Conservation (phyloP, 2,329 filamentous ascomycete species). For the Cercospora zeae-maydis region DNA sequence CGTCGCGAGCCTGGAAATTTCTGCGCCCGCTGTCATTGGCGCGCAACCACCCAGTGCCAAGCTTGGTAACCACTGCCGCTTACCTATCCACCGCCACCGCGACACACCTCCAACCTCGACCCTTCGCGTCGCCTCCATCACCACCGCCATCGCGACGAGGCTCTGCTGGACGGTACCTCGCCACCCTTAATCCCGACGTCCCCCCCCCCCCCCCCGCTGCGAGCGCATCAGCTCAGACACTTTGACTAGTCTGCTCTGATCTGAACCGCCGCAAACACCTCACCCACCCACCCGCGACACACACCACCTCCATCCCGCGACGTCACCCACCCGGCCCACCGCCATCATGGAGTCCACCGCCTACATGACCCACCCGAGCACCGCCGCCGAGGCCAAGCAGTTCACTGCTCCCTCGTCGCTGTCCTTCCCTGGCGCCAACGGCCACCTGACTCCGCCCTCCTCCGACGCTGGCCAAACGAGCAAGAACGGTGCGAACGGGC, state of each 20-base stretch:
- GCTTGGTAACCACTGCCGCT: not conserved
- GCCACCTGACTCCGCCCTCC: conserved; percentile 76
- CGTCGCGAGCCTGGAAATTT: not conserved
- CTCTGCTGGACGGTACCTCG: conserved; percentile 19
- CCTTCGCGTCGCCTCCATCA: not conserved
- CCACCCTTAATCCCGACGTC: conserved; percentile 1
- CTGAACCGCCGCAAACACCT: conserved; percentile 14
- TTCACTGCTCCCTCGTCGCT: conserved; percentile 91
- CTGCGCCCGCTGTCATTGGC: conserved; percentile 8
- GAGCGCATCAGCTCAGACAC: conserved; percentile 21
- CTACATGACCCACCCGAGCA: conserved; percentile 84
- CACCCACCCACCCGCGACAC: not conserved
- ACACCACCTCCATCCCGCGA: not conserved
- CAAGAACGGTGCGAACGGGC: conserved; percentile 50
- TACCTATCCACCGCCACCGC: conserved; percentile 5
- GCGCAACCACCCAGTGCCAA: conserved; percentile 14
- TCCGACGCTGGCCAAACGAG: conserved; percentile 62
- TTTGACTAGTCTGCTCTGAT: conserved; percentile 23
- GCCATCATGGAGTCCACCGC: conserved; percentile 66
- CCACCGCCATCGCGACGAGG: conserved; percentile 14
- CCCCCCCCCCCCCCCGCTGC: not conserved
- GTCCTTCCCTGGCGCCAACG: conserved; percentile 75
- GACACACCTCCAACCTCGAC: conserved; percentile 1
- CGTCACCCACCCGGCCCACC: conserved; percentile 4
- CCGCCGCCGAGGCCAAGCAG: conserved; percentile 87